Evolutionary conservation across 768 basidiomycete genomes (phyloP).

Genomic region (Kwoniella europaea): DNA sequence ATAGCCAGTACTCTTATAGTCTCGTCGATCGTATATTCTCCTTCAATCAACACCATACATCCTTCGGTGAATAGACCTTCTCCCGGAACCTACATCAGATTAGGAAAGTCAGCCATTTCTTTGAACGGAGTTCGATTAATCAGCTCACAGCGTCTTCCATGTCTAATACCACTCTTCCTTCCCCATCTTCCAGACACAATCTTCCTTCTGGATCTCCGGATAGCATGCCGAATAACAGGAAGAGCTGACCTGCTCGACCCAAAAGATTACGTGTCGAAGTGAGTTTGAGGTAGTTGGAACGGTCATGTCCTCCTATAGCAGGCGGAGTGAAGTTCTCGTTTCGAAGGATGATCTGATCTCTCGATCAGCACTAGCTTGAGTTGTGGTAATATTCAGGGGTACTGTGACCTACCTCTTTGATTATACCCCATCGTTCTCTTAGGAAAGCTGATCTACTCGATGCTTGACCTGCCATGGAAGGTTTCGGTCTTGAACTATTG

Average conservation of each 20-base stretch:
- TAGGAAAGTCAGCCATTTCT: neutral
- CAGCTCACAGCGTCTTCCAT: constrained; percentile 77
- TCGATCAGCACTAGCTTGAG: neutral
- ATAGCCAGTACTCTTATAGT: constrained; percentile 87
- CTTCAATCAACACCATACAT: constrained; percentile 91
- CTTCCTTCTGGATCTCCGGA: constrained; percentile 86
- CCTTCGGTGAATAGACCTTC: constrained; percentile 97
- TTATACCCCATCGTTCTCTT: constrained; percentile 84
- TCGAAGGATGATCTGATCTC: constrained; percentile 70
- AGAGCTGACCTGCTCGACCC: constrained; percentile 84
- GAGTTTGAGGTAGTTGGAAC: constrained; percentile 84
- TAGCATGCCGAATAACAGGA: constrained; percentile 92
- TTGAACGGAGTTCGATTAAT: neutral
- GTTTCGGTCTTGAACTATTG: constrained; percentile 64
- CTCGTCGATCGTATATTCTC: constrained; percentile 92
- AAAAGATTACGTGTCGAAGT: constrained; percentile 95
- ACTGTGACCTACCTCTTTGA: constrained; percentile 69
- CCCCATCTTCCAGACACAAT: constrained; percentile 88
- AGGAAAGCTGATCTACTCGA: constrained; percentile 78
- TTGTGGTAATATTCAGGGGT: neutral
- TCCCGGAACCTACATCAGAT: constrained; percentile 72
- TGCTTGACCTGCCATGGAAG: constrained; percentile 79
- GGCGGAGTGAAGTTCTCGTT: constrained; percentile 99
- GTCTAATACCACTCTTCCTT: constrained; percentile 86
- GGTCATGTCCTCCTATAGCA: constrained; percentile 83